phyloP scores from a whole-genome alignment of 129 eudicot genomes.

The Flaveria bidentis region DNA sequence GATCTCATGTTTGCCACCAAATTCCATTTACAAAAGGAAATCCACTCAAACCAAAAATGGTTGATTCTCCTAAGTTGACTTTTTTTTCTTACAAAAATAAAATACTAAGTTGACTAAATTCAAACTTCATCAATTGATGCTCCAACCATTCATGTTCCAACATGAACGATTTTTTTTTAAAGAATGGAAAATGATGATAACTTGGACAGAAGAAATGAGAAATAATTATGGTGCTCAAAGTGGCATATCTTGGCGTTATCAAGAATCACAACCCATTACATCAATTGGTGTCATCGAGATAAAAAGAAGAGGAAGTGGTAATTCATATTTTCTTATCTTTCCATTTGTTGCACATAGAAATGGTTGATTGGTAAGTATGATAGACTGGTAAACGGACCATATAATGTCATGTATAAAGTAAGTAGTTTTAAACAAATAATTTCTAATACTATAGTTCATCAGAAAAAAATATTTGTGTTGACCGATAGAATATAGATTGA shows the following conservation, averaged over 20 bases:
- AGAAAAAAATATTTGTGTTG: too few species aligned
- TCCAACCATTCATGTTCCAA: conserved; percentile 26
- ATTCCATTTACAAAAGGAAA: conserved; percentile 28
- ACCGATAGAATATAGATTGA: background rate
- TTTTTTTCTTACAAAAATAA: conserved; percentile 11
- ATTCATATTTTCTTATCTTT: background rate
- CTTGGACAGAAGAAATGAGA: conserved; percentile 1
- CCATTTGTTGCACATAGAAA: background rate
- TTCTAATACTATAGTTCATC: background rate
- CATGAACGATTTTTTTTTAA: background rate
- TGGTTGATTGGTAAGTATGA: background rate
- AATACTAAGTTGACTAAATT: conserved; percentile 18
- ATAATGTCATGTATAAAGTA: background rate
- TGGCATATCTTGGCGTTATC: conserved; percentile 29
- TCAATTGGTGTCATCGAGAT: background rate
- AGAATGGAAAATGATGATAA: conserved; percentile 29
- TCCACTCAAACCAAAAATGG: conserved; percentile 31
- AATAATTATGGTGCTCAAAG: conserved; percentile 25
- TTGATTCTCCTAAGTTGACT: conserved; percentile 36
- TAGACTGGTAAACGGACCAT: background rate
- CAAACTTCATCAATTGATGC: conserved; percentile 8
- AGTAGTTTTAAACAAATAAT: background rate
- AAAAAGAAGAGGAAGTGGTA: conserved; percentile 9
- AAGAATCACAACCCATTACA: conserved; percentile 30
- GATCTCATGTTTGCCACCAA: conserved; percentile 32